phyloP scores from a whole-genome alignment of 1,139 yeast genomes.

The Komagataea norvegica region DNA sequence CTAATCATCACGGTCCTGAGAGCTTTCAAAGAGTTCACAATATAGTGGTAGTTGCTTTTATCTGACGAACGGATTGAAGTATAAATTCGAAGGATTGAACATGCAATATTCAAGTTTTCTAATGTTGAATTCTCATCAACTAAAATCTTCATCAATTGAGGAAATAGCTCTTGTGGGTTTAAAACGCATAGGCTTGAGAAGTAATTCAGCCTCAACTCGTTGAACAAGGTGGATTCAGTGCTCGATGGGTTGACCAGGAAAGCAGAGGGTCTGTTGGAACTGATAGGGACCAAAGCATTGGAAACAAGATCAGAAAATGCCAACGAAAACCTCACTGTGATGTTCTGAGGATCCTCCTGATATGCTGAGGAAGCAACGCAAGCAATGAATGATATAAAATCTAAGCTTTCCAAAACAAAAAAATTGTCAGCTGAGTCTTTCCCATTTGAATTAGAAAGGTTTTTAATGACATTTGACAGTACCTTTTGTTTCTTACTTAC shows the following conservation, averaged over 20 bases:
- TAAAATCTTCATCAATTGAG: conserved; percentile 21
- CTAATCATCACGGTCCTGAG: conserved; percentile 21
- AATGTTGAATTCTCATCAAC: conserved; percentile 21
- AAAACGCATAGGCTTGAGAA: conserved; percentile 27
- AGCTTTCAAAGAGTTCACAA: conserved; percentile 18
- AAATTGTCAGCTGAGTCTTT: conserved; percentile 26
- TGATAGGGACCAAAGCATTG: conserved; percentile 29
- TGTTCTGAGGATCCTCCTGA: conserved; percentile 42
- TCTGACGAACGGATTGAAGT: conserved; percentile 15
- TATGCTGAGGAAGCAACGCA: conserved; percentile 41
- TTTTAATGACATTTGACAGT: conserved; percentile 34
- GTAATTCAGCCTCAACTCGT: conserved; percentile 23
- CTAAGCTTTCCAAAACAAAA: conserved; percentile 35
- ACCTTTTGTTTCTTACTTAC: conserved; percentile 29
- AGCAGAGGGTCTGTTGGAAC: conserved; percentile 16
- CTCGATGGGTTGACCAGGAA: conserved; percentile 15
- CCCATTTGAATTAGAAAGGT: conserved; percentile 22
- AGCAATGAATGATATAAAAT: conserved; percentile 32
- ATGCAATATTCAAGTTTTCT: conserved; percentile 21
- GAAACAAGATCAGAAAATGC: conserved; percentile 38
- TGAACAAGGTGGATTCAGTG: conserved; percentile 19
- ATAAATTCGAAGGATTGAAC: conserved; percentile 20
- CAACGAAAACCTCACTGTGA: conserved; percentile 41
- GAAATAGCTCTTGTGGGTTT: conserved; percentile 24
- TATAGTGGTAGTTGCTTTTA: conserved; percentile 11